Percentiles rank a stretch among this genome's conserved stretches.
Conservation (phyloP, 495 filamentous ascomycete genomes). For the Aspergillus olivimuriae region DNA sequence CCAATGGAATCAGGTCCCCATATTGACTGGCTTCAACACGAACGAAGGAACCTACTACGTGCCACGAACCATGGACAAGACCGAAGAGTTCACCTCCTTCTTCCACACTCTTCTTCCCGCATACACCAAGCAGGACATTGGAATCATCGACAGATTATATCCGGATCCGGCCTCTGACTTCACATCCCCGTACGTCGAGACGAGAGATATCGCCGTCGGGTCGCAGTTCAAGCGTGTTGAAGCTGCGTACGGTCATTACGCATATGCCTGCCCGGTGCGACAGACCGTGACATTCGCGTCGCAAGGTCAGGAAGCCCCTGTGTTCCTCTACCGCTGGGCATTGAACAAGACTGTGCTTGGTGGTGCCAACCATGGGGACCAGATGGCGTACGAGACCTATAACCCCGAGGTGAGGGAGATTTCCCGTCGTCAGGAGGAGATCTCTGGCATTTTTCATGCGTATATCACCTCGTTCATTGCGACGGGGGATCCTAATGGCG, state of each 20-base stretch:
- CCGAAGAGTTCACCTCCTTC: constrained; percentile 46
- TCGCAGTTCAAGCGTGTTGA: constrained; percentile 54
- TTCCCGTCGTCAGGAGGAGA: constrained; percentile 37
- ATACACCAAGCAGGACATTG: constrained; percentile 33
- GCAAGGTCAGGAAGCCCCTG: constrained; percentile 23
- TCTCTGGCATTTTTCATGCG: constrained; percentile 48
- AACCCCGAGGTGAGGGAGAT: constrained; percentile 34
- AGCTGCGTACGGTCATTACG: constrained; percentile 60
- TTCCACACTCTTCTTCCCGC: constrained; percentile 50
- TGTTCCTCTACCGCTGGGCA: constrained; percentile 57
- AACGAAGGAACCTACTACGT: constrained; percentile 61
- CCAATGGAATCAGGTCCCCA: constrained; percentile 50
- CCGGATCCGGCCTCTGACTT: constrained; percentile 43
- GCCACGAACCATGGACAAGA: constrained; percentile 33
- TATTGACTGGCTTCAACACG: constrained; percentile 59
- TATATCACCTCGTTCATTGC: constrained; percentile 51
- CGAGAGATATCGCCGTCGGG: constrained; percentile 31
- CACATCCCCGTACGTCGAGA: constrained; percentile 33
- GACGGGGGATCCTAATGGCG: constrained; percentile 45
- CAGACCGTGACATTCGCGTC: constrained; percentile 52
- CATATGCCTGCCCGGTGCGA: constrained; percentile 58
- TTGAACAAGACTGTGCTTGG: constrained; percentile 38
- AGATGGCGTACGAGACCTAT: constrained; percentile 51
- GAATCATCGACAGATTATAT: constrained; percentile 46
- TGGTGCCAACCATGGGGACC: constrained; percentile 55